Evolutionary conservation across 148 eudicot species (phyloP), one percentile per base, ranked within the genome.

Genomic region (Mesembryanthemum crystallinum): DNA sequence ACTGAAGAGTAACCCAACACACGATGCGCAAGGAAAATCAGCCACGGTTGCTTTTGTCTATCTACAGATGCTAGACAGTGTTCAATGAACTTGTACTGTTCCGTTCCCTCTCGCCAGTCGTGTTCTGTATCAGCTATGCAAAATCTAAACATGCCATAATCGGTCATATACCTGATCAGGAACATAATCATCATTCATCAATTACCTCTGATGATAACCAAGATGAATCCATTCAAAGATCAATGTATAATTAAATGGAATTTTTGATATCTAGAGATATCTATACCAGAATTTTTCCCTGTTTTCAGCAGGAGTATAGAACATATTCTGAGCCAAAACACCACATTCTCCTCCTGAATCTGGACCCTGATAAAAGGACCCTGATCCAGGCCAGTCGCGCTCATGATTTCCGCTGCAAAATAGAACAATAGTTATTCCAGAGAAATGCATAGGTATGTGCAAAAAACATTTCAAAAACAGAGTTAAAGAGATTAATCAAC

Each of bases 291-390:
- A 87, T 37, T 91, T 89, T 60, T 87, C 97, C 73, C 92, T 75
- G 79, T 91, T 93, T 71, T 88, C 96, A 29, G 98, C 85, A 69
- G 98, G 98, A 81, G 77, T 82, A 68, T 85, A 91, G 72, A 86
- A 91, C 98, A 91, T 93, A 23, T 85, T 88, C 79, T 93, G 86
- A 18, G 91, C 96, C 61, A 76, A 37, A 21, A 91, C 98, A 35
- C 98, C 98, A 78, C 98, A 93, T 82, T 93, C 98, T 76, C 98
- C 98, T 17, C 96, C 98, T 13, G 98, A 93, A 81, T 93, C 98
- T 42, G 17, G 65, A 76, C 73, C 84, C 61, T 75, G 82, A 72
- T 89, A 93, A 70, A 90, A 93, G 32, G 98, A 93, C 59, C 98
- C 93, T 67, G 90, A 68, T 30, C 82, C 88, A 14, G 96, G 93